Conservation (phyloP, 148 eudicot species). For the Silene uniflora region DNA sequence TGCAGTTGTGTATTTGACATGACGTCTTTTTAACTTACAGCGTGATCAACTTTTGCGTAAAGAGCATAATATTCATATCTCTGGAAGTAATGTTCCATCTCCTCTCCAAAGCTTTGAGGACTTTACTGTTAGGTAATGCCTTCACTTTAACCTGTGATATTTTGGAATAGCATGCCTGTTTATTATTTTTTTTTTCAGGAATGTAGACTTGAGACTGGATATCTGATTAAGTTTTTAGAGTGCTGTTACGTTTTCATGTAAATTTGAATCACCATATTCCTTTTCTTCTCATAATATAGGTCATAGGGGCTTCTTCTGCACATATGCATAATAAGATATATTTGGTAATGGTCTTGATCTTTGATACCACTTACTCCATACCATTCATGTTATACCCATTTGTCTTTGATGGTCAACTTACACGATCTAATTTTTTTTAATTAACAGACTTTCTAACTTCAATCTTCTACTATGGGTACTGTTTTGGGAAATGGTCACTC, state of each 20-base stretch:
- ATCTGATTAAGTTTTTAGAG: not conserved
- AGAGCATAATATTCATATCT: slow-evolving; percentile 65
- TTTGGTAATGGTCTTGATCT: not conserved
- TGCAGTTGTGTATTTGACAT: slow-evolving; percentile 4
- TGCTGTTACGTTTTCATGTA: not conserved
- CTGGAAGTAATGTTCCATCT: slow-evolving; percentile 75
- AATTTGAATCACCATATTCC: not conserved
- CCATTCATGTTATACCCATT: not conserved
- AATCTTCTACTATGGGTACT: too few species aligned
- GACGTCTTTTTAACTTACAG: slow-evolving; percentile 32
- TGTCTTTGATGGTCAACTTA: too few species aligned
- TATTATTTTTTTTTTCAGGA: not conserved
- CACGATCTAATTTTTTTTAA: too few species aligned
- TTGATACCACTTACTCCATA: not conserved
- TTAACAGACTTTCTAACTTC: too few species aligned
- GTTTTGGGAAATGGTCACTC: not conserved
- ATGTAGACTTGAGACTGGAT: not conserved
- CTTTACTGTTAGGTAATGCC: slow-evolving; percentile 56
- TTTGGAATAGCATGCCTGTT: not conserved
- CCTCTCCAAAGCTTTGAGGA: slow-evolving; percentile 82
- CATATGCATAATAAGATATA: not conserved
- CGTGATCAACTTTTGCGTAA: slow-evolving; percentile 70
- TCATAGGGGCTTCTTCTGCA: not conserved
- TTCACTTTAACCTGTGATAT: slow-evolving; percentile 3
- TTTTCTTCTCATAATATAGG: not conserved